phyloP scores from a whole-genome alignment of 345 rosid species.

The Mallotus nudiflorus region DNA sequence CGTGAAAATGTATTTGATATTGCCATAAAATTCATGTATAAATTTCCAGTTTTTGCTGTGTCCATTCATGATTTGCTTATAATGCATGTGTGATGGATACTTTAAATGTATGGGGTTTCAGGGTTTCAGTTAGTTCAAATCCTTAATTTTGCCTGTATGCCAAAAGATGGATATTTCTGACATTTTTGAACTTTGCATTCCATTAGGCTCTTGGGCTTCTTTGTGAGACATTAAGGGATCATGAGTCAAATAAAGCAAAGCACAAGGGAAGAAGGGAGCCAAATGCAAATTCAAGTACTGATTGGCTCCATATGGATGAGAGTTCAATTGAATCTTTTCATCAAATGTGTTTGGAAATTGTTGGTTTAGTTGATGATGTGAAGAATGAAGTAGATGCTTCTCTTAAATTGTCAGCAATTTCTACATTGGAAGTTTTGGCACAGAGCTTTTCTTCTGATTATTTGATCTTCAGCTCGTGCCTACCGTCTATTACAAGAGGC shows the following conservation, averaged over 20 bases:
- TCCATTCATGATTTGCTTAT: not conserved
- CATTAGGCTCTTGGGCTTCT: constrained; percentile 80
- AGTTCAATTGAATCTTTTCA: constrained; percentile 51
- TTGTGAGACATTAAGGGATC: constrained; percentile 60
- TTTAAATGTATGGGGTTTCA: not conserved
- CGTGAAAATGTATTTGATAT: not conserved
- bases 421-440: constrained; percentile 75
- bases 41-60: not conserved
- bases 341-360: constrained; percentile 64
- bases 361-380: constrained; percentile 54
- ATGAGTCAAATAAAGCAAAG: constrained; percentile 42
- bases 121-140: not conserved
- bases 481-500: constrained; percentile 57
- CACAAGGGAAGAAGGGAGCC: constrained; percentile 42
- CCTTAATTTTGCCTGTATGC: not conserved
- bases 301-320: constrained; percentile 62
- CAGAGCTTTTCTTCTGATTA: constrained; percentile 60
- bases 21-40: not conserved
- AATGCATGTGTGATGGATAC: not conserved
- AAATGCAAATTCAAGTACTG: constrained; percentile 28
- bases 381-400: constrained; percentile 51
- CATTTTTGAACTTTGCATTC: not conserved
- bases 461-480: constrained; percentile 69
- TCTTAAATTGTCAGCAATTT: constrained; percentile 65
- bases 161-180: not conserved